Conservation (phyloP, 1,284 basidiomycete genomes). For the Pseudozyma tsukubaensis region DNA sequence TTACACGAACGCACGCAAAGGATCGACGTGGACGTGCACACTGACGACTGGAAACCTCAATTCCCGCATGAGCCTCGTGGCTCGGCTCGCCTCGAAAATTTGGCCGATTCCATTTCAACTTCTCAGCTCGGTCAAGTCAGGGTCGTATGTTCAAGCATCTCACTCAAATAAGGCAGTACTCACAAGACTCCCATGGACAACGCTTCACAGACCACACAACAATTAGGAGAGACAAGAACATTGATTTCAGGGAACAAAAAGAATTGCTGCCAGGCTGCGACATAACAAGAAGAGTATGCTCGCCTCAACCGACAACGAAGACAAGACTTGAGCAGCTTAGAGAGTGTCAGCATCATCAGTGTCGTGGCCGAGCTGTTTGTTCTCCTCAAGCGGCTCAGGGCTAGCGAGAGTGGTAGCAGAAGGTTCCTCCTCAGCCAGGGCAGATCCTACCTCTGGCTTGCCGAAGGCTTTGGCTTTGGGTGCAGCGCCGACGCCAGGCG, state of each 20-base stretch:
- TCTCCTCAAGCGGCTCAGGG: slow-evolving; percentile 33
- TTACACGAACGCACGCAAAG: background rate
- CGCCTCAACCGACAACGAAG: background rate
- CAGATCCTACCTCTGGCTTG: slow-evolving; percentile 27
- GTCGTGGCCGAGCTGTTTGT: slow-evolving; percentile 38
- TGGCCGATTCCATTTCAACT: too few relatives aligned
- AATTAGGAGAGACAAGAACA: background rate
- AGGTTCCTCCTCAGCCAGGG: slow-evolving; percentile 23
- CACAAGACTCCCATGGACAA: too few relatives aligned
- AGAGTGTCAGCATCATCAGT: slow-evolving; percentile 33
- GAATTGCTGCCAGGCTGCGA: background rate
- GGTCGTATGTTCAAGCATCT: too few relatives aligned
- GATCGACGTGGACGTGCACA: too few relatives aligned
- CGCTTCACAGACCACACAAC: too few relatives aligned
- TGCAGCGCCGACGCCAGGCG: slow-evolving; percentile 15
- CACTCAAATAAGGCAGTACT: too few relatives aligned
- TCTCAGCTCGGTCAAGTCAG: too few relatives aligned
- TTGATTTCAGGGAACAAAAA: background rate
- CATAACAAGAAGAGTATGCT: background rate
- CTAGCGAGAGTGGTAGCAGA: slow-evolving; percentile 20
- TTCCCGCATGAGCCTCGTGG: too few relatives aligned
- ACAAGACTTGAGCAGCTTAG: background rate
- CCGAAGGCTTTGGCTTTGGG: slow-evolving; percentile 21
- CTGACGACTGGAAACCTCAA: too few relatives aligned
- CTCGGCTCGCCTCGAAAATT: too few relatives aligned